These are phyloP conservation scores for Medicago truncatula DNA, from an alignment of 306 rosid genomes.

Conservation along the genomic window DNA sequence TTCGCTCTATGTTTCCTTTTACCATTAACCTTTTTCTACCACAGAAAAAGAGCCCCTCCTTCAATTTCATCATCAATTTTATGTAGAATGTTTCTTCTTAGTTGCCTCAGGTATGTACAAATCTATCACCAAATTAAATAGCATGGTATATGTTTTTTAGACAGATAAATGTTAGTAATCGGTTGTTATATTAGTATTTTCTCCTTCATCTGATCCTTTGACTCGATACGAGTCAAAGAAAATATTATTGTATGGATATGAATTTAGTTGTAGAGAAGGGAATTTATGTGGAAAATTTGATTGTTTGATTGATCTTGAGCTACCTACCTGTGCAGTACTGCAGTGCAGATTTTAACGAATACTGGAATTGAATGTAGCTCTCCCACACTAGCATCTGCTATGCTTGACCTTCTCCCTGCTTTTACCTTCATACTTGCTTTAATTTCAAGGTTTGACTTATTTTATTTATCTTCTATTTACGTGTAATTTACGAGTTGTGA, in stretches of 20 bases:
- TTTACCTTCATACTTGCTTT: conserved; percentile 53
- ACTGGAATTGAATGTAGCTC: conserved; percentile 56
- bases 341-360: conserved; percentile 41
- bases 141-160: neutral
- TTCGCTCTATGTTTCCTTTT: conserved; percentile 49
- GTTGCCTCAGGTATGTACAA: conserved; percentile 45
- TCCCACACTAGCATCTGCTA: conserved; percentile 55
- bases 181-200: no score
- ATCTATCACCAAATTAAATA: neutral
- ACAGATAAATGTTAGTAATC: no score
- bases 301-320: neutral
- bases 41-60: conserved; percentile 50
- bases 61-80: conserved; percentile 34
- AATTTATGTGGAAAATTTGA: neutral
- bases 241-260: no score
- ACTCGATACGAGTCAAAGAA: no score
- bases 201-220: no score
- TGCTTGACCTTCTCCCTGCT: conserved; percentile 56
- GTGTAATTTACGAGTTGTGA: no score
- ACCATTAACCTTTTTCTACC: conserved; percentile 43
- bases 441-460: conserved; percentile 44
- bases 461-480: neutral
- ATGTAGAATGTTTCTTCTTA: conserved; percentile 37
- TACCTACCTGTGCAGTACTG: conserved; percentile 41
- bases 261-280: no score